Percentiles rank a stretch among this genome's conserved stretches.
These are phyloP conservation scores for Microbotryum lychnidis-dioicae DNA, from an alignment of 1,284 basidiomycete genomes.

Conservation along the genomic window DNA sequence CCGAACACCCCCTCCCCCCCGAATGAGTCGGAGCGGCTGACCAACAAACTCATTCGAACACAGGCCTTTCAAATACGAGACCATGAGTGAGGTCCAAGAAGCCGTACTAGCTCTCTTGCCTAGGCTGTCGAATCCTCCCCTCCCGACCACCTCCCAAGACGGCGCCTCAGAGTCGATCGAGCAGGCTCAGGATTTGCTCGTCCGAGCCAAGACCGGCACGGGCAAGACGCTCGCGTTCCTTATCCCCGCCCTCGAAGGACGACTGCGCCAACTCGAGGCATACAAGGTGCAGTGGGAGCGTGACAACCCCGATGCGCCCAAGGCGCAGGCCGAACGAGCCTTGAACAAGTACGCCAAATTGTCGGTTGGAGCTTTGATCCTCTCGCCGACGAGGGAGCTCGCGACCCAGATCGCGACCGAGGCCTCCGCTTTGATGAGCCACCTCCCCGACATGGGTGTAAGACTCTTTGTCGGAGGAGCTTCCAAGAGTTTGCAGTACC, in stretches of 20 bases:
- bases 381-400: conserved; percentile 89
- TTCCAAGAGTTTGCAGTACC: conserved; percentile 74
- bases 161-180: conserved; percentile 13
- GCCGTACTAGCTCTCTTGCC: conserved; percentile 58
- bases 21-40: neutral
- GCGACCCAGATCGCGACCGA: conserved; percentile 90
- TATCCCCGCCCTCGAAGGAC: conserved; percentile 58
- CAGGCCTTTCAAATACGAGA: conserved; percentile 60
- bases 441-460: conserved; percentile 75
- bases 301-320: conserved; percentile 36
- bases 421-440: conserved; percentile 63
- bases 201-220: conserved; percentile 87
- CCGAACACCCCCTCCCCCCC: neutral
- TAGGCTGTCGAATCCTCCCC: conserved; percentile 38
- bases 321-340: conserved; percentile 39
- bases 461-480: conserved; percentile 85
- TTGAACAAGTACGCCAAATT: conserved; percentile 34
- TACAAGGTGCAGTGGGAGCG: conserved; percentile 67
- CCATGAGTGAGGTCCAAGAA: conserved; percentile 79
- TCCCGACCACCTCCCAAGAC: neutral
- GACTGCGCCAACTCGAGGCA: conserved; percentile 80
- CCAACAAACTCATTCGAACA: conserved; percentile 3
- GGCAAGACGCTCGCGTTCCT: conserved; percentile 90
- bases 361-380: conserved; percentile 67
- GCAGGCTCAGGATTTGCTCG: conserved; percentile 64